Percentiles rank a stretch among this genome's conserved stretches.
These are phyloP conservation scores for Rhodosporidiobolus odoratus DNA, from an alignment of 768 basidiomycete genomes.

Conservation along the genomic window DNA sequence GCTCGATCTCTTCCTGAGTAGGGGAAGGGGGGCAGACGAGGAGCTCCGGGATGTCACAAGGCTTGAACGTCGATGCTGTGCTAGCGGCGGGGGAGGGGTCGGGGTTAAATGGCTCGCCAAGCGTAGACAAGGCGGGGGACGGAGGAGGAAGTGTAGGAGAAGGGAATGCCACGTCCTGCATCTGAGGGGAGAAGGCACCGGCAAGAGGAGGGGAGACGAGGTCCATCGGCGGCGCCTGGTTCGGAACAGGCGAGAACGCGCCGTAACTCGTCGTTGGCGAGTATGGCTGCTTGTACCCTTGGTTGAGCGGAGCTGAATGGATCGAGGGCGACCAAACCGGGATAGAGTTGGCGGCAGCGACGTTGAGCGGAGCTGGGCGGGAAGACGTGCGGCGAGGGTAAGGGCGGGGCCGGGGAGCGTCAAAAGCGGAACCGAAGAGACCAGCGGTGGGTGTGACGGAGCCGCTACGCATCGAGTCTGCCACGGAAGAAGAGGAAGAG, in stretches of 20 bases:
- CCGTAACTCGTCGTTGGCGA: background rate
- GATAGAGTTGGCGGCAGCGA: constrained; percentile 29
- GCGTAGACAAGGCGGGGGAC: background rate
- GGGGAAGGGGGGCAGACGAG: constrained; percentile 34
- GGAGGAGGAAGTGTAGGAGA: background rate
- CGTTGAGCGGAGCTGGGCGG: constrained; percentile 25
- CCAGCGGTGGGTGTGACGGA: background rate
- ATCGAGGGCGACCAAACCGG: background rate
- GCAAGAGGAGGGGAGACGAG: constrained; percentile 18
- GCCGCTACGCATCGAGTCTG: background rate
- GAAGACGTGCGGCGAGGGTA: constrained; percentile 29
- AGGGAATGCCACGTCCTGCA: no score
- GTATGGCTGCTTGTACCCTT: background rate
- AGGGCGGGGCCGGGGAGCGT: constrained; percentile 1
- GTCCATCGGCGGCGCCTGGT: background rate
- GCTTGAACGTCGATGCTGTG: constrained; percentile 28
- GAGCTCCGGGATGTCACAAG: constrained; percentile 32
- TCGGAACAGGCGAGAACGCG: background rate
- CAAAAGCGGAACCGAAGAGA: background rate
- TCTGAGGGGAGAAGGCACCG: constrained; percentile 17
- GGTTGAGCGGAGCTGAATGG: constrained; percentile 6
- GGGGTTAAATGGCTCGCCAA: constrained; percentile 19
- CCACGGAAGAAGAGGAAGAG: constrained; percentile 3
- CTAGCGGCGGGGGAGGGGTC: constrained; percentile 15
- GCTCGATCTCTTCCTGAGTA: constrained; percentile 7